Conservation (phyloP, 2,329 filamentous ascomycete genomes). For the Aspergillus piperis region DNA sequence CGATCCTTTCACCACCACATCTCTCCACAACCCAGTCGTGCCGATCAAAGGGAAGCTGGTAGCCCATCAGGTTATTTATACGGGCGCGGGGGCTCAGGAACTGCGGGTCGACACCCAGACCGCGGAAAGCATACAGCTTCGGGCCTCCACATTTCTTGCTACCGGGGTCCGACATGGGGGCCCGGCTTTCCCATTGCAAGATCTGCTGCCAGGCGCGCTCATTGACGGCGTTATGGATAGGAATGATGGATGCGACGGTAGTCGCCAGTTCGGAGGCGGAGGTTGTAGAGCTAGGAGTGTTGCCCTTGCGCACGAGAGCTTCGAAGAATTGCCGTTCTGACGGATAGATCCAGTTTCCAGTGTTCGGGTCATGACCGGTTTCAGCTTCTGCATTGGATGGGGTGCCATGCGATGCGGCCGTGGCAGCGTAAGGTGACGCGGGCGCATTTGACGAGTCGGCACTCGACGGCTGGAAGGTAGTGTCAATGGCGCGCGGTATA, state of each 20-base stretch:
- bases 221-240: conserved; percentile 98
- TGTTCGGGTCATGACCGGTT: conserved; percentile 66
- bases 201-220: conserved; percentile 95
- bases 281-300: conserved; percentile 59
- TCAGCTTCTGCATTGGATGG: conserved; percentile 78
- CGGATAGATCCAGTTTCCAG: conserved; percentile 96
- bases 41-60: conserved; percentile 86
- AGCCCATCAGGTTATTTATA: conserved; percentile 81
- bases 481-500: conserved; percentile 66
- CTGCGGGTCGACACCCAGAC: conserved; percentile 54
- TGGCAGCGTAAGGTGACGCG: conserved; percentile 35
- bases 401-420: conserved; percentile 34
- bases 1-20: conserved; percentile 72
- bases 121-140: conserved; percentile 78
- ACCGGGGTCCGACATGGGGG: conserved; percentile 54
- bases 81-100: conserved; percentile 78
- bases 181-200: conserved; percentile 79
- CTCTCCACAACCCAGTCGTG: conserved; percentile 97
- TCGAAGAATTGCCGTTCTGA: conserved; percentile 98
- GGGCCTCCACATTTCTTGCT: conserved; percentile 74
- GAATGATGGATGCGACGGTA: conserved; percentile 90
- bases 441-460: conserved; percentile 26
- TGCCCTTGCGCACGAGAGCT: conserved; percentile 89
- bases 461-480: conserved; percentile 19
- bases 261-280: conserved; percentile 51